Percentiles rank a stretch among this genome's conserved stretches.
Conservation (phyloP, 129 eudicot species). For the Pulicaria dysenterica region DNA sequence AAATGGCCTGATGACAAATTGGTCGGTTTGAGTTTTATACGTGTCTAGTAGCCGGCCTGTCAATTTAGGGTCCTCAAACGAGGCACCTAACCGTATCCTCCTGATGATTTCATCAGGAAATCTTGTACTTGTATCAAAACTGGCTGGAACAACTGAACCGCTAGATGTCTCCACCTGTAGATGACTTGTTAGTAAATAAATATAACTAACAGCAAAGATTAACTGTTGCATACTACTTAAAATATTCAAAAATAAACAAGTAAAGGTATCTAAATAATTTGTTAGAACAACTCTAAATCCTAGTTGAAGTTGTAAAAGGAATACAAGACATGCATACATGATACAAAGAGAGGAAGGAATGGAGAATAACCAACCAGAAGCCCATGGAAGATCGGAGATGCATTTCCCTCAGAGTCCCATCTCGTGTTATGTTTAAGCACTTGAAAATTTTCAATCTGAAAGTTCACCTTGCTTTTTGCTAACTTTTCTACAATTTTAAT, state of each 20-base stretch:
- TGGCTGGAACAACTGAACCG: slow-evolving; percentile 77
- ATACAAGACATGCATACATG: neutral
- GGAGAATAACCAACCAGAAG: slow-evolving; percentile 60
- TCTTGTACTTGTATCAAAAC: slow-evolving; percentile 70
- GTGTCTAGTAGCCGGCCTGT: slow-evolving; percentile 66
- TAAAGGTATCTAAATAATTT: too few relatives aligned
- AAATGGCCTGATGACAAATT: slow-evolving; percentile 71
- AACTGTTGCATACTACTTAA: neutral
- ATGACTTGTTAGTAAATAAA: slow-evolving; percentile 14
- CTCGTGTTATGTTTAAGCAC: slow-evolving; percentile 84
- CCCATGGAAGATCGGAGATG: slow-evolving; percentile 75
- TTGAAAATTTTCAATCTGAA: slow-evolving; percentile 73
- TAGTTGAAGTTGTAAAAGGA: neutral
- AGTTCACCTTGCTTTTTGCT: slow-evolving; percentile 49
- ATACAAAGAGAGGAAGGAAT: neutral
- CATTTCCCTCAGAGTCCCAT: slow-evolving; percentile 68
- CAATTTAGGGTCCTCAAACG: slow-evolving; percentile 61
- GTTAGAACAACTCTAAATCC: neutral
- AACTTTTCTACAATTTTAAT: slow-evolving; percentile 63
- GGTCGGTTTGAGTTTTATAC: slow-evolving; percentile 66
- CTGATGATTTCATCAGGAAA: slow-evolving; percentile 85
- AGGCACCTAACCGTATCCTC: slow-evolving; percentile 69
- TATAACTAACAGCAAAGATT: too few relatives aligned
- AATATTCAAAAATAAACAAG: too few relatives aligned
- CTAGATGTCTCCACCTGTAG: slow-evolving; percentile 66